A percentile compares a stretch with the other conserved stretches of the same genome.
These are phyloP conservation scores for Maudiozyma saulgeensis DNA, from an alignment of 805 yeast genomes.

Conservation along the genomic window DNA sequence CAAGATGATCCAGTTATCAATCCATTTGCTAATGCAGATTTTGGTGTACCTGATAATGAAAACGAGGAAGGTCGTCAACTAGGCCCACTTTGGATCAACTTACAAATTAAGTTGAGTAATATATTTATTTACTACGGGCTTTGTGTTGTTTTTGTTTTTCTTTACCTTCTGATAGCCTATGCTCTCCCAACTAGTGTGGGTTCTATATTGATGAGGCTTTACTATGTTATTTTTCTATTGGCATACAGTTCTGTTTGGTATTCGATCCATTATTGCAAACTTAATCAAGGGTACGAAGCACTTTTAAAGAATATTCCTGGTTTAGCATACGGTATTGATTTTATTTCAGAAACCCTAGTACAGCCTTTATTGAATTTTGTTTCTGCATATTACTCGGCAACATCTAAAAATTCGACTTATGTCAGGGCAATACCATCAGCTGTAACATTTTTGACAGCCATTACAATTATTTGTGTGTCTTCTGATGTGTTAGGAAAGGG, in stretches of 20 bases:
- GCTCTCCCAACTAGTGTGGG: slow-evolving; percentile 43
- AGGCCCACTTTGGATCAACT: slow-evolving; percentile 20
- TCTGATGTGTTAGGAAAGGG: slow-evolving; percentile 21
- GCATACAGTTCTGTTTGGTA: background rate
- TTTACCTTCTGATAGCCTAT: slow-evolving; percentile 36
- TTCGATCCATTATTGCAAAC: slow-evolving; percentile 5
- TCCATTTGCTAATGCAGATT: background rate
- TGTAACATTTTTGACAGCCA: slow-evolving; percentile 21
- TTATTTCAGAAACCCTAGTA: background rate
- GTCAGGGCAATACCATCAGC: slow-evolving; percentile 23
- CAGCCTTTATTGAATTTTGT: background rate
- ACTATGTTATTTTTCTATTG: background rate
- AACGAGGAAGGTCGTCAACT: slow-evolving; percentile 10
- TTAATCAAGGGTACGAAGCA: slow-evolving; percentile 1
- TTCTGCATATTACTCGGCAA: slow-evolving; percentile 8
- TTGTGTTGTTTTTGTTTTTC: slow-evolving; percentile 24
- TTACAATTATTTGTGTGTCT: slow-evolving; percentile 15
- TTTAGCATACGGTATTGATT: background rate
- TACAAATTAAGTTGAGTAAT: slow-evolving; percentile 17
- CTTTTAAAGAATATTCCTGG: slow-evolving; percentile 5
- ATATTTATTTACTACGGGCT: slow-evolving; percentile 20
- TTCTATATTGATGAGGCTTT: slow-evolving; percentile 13
- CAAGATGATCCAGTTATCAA: background rate
- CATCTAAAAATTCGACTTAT: slow-evolving; percentile 15
- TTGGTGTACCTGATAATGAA: slow-evolving; percentile 1